phyloP scores from a whole-genome alignment of 805 yeast genomes.

The Candida stauntonica region DNA sequence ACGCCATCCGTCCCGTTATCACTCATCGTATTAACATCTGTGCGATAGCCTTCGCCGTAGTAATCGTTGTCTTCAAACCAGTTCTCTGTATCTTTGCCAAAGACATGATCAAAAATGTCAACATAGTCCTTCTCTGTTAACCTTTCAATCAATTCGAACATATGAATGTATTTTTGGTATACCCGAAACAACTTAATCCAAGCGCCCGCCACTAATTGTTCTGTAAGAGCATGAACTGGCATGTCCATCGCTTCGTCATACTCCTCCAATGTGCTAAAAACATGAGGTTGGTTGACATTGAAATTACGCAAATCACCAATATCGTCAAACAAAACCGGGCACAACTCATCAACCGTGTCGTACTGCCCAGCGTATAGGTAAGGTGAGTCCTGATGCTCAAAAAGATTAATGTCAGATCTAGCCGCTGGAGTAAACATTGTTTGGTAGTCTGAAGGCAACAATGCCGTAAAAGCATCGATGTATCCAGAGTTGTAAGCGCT shows the following conservation, averaged over 20 bases:
- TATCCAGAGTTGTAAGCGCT: background rate
- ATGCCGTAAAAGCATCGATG: constrained; percentile 3
- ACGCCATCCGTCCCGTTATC: background rate
- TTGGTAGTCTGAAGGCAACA: background rate
- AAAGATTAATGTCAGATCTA: background rate
- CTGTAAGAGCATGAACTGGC: constrained; percentile 11
- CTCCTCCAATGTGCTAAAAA: constrained; percentile 4
- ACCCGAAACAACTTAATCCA: constrained; percentile 9
- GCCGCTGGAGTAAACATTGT: constrained; percentile 4
- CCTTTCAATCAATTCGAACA: constrained; percentile 16
- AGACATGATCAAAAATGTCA: constrained; percentile 17
- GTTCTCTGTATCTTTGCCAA: constrained; percentile 5
- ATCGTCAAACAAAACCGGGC: constrained; percentile 13
- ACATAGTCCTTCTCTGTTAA: constrained; percentile 18
- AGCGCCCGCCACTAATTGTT: constrained; percentile 9
- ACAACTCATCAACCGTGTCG: constrained; percentile 13
- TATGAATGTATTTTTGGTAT: constrained; percentile 6
- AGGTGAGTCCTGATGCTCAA: background rate
- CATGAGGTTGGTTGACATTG: constrained; percentile 9
- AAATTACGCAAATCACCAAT: constrained; percentile 10
- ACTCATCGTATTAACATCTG: constrained; percentile 1
- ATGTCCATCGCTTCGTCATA: constrained; percentile 9
- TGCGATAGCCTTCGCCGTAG: constrained; percentile 3
- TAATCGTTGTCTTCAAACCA: constrained; percentile 1
- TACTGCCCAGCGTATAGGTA: constrained; percentile 14